Conservation (phyloP, 2,329 filamentous ascomycete species). For the Paecilomyces variotii region DNA sequence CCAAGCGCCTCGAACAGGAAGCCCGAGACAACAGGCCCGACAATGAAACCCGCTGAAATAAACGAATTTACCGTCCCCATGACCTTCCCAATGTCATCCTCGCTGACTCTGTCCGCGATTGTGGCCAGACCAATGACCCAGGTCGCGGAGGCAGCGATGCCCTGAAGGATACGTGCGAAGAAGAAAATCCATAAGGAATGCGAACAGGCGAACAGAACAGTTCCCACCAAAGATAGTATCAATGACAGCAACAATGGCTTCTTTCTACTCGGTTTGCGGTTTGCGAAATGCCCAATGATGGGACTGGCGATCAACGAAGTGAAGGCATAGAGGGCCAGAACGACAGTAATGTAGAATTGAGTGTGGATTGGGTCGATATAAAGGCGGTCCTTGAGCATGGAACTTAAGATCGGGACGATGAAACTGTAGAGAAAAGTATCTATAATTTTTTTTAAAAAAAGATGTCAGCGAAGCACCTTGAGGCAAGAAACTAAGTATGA, state of each 20-base stretch:
- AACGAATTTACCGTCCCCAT: constrained; percentile 10
- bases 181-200: background rate
- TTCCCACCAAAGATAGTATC: constrained; percentile 6
- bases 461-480: no score
- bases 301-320: constrained; percentile 8
- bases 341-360: constrained; percentile 8
- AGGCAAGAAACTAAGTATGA: no score
- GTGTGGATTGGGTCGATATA: constrained; percentile 10
- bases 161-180: constrained; percentile 9
- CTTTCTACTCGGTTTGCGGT: constrained; percentile 5
- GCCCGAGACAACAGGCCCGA: constrained; percentile 12
- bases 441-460: background rate
- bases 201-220: constrained; percentile 7
- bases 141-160: constrained; percentile 9
- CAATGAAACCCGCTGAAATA: constrained; percentile 8
- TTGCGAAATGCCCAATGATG: constrained; percentile 7
- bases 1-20: constrained; percentile 12
- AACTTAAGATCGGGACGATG: constrained; percentile 16
- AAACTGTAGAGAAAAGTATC: background rate
- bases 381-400: constrained; percentile 14
- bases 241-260: constrained; percentile 8
- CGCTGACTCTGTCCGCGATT: constrained; percentile 9
- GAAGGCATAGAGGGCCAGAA: constrained; percentile 13
- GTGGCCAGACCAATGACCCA: constrained; percentile 20
- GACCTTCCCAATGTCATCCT: constrained; percentile 12